Base-by-base conservation (phyloP, 75 land plant species). In the Pinus tabuliformis region DNA sequence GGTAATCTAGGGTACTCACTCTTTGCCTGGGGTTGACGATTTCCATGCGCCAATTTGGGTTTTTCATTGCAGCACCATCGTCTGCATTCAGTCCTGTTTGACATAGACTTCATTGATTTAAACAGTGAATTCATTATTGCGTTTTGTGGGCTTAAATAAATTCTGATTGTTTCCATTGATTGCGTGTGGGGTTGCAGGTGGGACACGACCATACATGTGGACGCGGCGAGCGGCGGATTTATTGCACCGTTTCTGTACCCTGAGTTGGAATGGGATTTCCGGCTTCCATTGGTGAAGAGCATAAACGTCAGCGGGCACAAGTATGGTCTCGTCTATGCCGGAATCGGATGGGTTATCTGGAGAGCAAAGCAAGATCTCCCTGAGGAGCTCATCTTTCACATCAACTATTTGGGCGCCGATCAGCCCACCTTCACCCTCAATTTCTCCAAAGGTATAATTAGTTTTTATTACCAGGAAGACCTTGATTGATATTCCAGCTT, bases 141-240 rank as follows among this genome's bases (percentile, higher is more conserved):
- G 33, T 33, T 0, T 33, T 33, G 33, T 33, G 33, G 33, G 33
- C 2, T 33, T 1, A 33, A 33, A 33, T 0, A 2, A 33, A 1
- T 2, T 33, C 33, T 33, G 33, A 3, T 42, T 3, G 4, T 42
- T 42, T 42, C 39, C 39, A 5, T 37, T 89, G 74, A 73, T 12
- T 65, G 33, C 2, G 4, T 22, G 70, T 11, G 70, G 2, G n/a
- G 18, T 39, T 13, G 11, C 72, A 83, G 84, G 57, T 83, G 84
- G 84, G 75, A 83, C 70, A 79, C 78, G 11, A 78, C 84, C 66
- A 83, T 89, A 14, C 91, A 89, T 71, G 90, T 89, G 6, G 90
- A 89, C 59, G 91, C 91, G 1, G 91, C 90, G 8, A 87, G 90
- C 71, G 91, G 91, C 26, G 91, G 90, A 37, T 89, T 89, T 80